Evolutionary conservation across 805 yeast species (phyloP).

Genomic region (Vanderwaltozyma yarrowii): DNA sequence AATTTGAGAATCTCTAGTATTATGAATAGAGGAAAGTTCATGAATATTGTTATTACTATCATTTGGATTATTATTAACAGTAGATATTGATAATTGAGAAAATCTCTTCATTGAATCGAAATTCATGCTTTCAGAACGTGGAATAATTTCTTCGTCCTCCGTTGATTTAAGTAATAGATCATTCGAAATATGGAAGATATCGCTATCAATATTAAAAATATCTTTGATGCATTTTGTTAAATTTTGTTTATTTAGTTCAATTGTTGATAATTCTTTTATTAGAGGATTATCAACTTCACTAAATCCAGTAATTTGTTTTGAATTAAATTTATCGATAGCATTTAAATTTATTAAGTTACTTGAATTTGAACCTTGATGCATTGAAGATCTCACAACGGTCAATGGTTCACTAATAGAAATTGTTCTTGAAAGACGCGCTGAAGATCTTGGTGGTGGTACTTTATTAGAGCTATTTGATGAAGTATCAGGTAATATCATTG

Average conservation of each 20-base stretch:
- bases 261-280: slow-evolving; percentile 14
- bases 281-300: slow-evolving; percentile 34
- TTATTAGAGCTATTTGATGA: background rate
- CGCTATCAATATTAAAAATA: slow-evolving; percentile 50
- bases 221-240: slow-evolving; percentile 51
- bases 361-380: background rate
- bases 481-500: background rate
- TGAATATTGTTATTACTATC: background rate
- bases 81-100: slow-evolving; percentile 27
- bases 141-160: slow-evolving; percentile 24
- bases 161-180: slow-evolving; percentile 52
- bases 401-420: slow-evolving; percentile 8
- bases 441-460: slow-evolving; percentile 16
- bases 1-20: slow-evolving; percentile 17
- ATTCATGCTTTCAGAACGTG: slow-evolving; percentile 38
- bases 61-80: too few species aligned
- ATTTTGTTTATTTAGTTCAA: slow-evolving; percentile 33
- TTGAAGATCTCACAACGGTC: background rate
- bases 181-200: slow-evolving; percentile 43
- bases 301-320: slow-evolving; percentile 35
- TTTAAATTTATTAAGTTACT: background rate
- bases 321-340: background rate
- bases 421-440: slow-evolving; percentile 13
- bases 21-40: background rate
- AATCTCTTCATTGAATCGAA: slow-evolving; percentile 38